Evolutionary conservation across 1,284 basidiomycete species (phyloP).

Genomic region (Abortiporus biennis): DNA sequence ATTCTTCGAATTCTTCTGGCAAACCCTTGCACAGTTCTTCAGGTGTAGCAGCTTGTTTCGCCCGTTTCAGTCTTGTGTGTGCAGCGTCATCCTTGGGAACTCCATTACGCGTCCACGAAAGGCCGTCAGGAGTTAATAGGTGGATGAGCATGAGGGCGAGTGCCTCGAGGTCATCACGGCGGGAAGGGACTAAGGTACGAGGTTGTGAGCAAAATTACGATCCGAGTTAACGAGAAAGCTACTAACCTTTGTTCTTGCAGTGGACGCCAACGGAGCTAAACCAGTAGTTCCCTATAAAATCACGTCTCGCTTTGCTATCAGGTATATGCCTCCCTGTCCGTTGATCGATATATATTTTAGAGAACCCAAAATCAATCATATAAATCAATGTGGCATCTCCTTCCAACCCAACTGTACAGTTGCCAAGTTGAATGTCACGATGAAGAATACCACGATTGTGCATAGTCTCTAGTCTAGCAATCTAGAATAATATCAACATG

Average conservation of each 20-base stretch:
- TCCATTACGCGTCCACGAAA: constrained; percentile 71
- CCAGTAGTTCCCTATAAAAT: constrained; percentile 80
- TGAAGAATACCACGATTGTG: constrained; percentile 65
- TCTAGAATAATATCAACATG: constrained; percentile 35
- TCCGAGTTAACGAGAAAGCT: constrained; percentile 8
- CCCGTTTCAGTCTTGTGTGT: constrained; percentile 54
- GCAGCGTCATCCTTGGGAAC: constrained; percentile 61
- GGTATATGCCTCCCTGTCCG: constrained; percentile 58
- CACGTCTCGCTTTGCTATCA: constrained; percentile 56
- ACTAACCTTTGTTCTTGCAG: constrained; percentile 64
- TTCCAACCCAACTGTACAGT: constrained; percentile 55
- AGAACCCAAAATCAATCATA: constrained; percentile 81
- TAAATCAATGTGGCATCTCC: constrained; percentile 58
- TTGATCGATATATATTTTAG: constrained; percentile 66
- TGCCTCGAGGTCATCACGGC: constrained; percentile 72
- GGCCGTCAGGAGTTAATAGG: constrained; percentile 65
- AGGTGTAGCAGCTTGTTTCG: constrained; percentile 50
- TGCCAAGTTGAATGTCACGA: constrained; percentile 72
- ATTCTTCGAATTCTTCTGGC: constrained; percentile 67
- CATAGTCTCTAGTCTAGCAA: constrained; percentile 64
- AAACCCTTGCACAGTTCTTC: constrained; percentile 67
- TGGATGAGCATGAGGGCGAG: constrained; percentile 73
- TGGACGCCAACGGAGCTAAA: constrained; percentile 70
- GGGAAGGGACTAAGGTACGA: constrained; percentile 51
- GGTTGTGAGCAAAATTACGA: constrained; percentile 11